These are phyloP conservation scores for Cladosporium phlei DNA, from an alignment of 2,329 filamentous ascomycete genomes.

Conservation along the genomic window DNA sequence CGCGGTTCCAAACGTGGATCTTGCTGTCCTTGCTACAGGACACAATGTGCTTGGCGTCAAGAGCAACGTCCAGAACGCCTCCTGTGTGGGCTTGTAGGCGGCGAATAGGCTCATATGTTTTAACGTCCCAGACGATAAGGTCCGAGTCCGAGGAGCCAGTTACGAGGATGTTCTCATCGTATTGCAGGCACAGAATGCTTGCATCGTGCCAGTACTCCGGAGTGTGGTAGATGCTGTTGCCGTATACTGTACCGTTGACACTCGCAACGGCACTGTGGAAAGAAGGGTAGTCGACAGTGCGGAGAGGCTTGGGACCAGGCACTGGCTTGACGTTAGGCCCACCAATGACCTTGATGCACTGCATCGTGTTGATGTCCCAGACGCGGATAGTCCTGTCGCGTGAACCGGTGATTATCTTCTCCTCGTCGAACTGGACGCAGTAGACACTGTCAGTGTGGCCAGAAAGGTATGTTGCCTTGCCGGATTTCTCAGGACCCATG, in stretches of 20 bases:
- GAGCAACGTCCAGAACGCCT: conserved; percentile 88
- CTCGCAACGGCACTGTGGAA: conserved; percentile 38
- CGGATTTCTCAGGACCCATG: conserved; percentile 59
- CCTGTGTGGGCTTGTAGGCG: conserved; percentile 75
- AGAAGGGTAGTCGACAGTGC: conserved; percentile 38
- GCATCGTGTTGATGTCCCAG: conserved; percentile 87
- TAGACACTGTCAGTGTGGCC: conserved; percentile 96
- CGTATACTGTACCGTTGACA: conserved; percentile 44
- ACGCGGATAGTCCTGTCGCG: conserved; percentile 92
- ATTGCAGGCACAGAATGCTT: conserved; percentile 91
- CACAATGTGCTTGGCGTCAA: conserved; percentile 87
- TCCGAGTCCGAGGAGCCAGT: conserved; percentile 90
- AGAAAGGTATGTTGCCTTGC: conserved; percentile 80
- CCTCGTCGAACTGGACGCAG: conserved; percentile 95
- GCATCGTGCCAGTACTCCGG: conserved; percentile 69
- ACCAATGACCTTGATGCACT: conserved; percentile 82
- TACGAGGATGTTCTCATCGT: conserved; percentile 86
- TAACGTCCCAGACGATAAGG: conserved; percentile 86
- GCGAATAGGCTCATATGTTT: conserved; percentile 72
- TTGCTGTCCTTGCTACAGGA: conserved; percentile 94
- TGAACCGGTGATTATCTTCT: conserved; percentile 95
- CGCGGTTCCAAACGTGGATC: conserved; percentile 91
- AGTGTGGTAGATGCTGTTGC: conserved; percentile 43
- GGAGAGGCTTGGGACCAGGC: conserved; percentile 39
- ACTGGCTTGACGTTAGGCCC: conserved; percentile 58